These are phyloP conservation scores for Viridothelium virens DNA, from an alignment of 495 filamentous ascomycete genomes.

Conservation along the genomic window DNA sequence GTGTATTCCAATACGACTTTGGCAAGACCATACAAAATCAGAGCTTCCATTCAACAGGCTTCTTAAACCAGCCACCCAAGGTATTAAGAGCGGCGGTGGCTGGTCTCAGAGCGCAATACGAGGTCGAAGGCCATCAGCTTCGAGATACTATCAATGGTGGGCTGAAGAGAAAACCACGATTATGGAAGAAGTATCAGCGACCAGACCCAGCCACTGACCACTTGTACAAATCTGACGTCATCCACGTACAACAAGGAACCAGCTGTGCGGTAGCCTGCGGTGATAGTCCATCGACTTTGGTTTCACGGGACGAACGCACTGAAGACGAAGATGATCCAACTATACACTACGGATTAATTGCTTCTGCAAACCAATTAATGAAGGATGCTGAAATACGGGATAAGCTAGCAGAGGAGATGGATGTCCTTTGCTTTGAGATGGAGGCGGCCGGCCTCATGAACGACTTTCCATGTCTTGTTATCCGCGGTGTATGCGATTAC, in stretches of 20 bases:
- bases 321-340: background rate
- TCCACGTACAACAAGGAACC: slow-evolving; percentile 25
- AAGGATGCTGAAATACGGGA: slow-evolving; percentile 22
- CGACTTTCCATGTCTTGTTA: slow-evolving; percentile 23
- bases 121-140: background rate
- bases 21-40: slow-evolving; percentile 17
- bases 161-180: slow-evolving; percentile 6
- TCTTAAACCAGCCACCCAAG: slow-evolving; percentile 12
- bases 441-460: slow-evolving; percentile 24
- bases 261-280: too few relatives aligned
- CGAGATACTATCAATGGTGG: background rate
- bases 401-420: slow-evolving; percentile 8
- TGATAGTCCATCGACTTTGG: too few relatives aligned
- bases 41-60: slow-evolving; percentile 5
- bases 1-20: slow-evolving; percentile 21
- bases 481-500: slow-evolving; percentile 30
- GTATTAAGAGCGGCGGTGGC: slow-evolving; percentile 11
- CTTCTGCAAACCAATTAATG: slow-evolving; percentile 32
- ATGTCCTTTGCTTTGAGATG: slow-evolving; percentile 25
- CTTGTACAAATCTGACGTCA: slow-evolving; percentile 15
- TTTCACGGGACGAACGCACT: too few relatives aligned
- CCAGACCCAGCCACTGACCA: slow-evolving; percentile 12
- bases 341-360: slow-evolving; percentile 35
- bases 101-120: slow-evolving; percentile 12
- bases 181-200: background rate